These are phyloP conservation scores for Mycena leptocephala DNA, from an alignment of 768 basidiomycete genomes.

Conservation along the genomic window DNA sequence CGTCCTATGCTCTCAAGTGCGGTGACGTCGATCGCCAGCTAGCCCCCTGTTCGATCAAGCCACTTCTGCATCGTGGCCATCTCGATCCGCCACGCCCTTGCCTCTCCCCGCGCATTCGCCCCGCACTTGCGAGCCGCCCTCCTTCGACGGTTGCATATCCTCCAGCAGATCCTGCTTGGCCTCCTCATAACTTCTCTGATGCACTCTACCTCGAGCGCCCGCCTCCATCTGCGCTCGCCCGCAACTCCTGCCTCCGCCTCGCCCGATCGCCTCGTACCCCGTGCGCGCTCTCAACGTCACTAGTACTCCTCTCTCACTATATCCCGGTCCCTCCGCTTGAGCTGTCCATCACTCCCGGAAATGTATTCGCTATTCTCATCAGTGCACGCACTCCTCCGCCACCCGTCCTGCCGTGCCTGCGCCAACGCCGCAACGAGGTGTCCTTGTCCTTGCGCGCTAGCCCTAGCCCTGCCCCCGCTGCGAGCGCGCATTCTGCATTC, in stretches of 20 bases:
- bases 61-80: conserved; percentile 9
- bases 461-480: background rate
- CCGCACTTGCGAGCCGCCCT: conserved; percentile 5
- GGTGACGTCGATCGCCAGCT: too few species aligned
- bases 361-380: background rate
- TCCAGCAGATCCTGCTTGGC: conserved; percentile 1
- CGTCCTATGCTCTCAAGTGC: too few species aligned
- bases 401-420: background rate
- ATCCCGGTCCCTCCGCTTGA: background rate
- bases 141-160: conserved; percentile 1
- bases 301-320: conserved; percentile 5
- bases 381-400: background rate
- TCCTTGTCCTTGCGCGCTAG: background rate
- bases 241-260: conserved; percentile 6
- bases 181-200: conserved; percentile 3
- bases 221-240: conserved; percentile 1
- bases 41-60: background rate
- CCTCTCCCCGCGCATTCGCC: conserved; percentile 5
- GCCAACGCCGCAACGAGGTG: background rate
- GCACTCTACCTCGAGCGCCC: conserved; percentile 8
- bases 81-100: background rate
- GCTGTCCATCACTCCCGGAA: background rate
- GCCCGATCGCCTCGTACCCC: background rate
- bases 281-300: conserved; percentile 1
- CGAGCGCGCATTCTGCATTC: conserved; percentile 4